These are phyloP conservation scores for Ogataea naganishii DNA, from an alignment of 805 yeast species.

Conservation along the genomic window DNA sequence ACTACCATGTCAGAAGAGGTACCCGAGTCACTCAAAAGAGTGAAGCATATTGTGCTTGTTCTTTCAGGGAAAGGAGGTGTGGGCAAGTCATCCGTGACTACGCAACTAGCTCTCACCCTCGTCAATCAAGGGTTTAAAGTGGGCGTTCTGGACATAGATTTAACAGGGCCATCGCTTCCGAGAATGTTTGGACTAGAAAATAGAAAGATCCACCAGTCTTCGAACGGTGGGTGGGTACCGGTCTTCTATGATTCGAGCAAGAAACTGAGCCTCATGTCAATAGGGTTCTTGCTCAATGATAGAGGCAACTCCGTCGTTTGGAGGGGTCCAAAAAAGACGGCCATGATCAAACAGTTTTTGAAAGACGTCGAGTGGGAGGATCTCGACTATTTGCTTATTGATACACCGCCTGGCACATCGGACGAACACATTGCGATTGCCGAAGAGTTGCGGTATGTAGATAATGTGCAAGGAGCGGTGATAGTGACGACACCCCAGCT, in stretches of 20 bases:
- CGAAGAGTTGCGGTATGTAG: conserved; percentile 64
- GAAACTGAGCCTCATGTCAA: conserved; percentile 64
- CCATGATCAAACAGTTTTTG: conserved; percentile 92
- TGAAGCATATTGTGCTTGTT: conserved; percentile 72
- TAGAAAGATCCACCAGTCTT: conserved; percentile 70
- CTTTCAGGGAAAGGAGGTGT: conserved; percentile 97
- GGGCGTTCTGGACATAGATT: conserved; percentile 92
- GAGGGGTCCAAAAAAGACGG: conserved; percentile 98
- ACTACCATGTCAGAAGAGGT: conserved; percentile 7
- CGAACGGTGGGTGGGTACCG: conserved; percentile 93
- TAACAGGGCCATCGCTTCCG: conserved; percentile 95
- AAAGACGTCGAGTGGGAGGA: conserved; percentile 88
- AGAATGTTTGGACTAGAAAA: conserved; percentile 90
- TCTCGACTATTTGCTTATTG: conserved; percentile 74
- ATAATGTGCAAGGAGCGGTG: conserved; percentile 83
- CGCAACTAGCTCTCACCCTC: conserved; percentile 83
- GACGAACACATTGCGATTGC: conserved; percentile 98
- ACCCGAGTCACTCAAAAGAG: conserved; percentile 27
- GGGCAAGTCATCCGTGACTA: conserved; percentile 92
- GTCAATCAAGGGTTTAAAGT: conserved; percentile 66
- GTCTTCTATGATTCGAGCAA: conserved; percentile 42
- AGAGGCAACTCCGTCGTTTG: conserved; percentile 91
- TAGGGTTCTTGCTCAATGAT: conserved; percentile 79
- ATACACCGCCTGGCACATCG: conserved; percentile 98
- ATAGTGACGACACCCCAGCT: conserved; percentile 95